These are phyloP conservation scores for Sporothrix variecibatus DNA, from an alignment of 2,329 filamentous ascomycete species.

Conservation along the genomic window DNA sequence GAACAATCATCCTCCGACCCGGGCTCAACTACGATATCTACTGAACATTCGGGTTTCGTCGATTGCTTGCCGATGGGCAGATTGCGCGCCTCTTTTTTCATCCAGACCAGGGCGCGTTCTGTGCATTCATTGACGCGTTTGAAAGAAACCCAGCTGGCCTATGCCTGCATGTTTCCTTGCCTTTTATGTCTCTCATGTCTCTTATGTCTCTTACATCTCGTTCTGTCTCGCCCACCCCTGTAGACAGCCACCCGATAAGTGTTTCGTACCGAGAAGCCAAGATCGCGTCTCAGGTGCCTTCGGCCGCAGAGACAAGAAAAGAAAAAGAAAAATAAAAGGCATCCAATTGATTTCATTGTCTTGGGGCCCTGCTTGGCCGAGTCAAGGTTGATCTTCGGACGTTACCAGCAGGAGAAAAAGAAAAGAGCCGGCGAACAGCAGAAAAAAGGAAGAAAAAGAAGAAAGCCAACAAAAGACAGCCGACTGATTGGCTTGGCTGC, in stretches of 20 bases:
- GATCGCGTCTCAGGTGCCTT: slow-evolving; percentile 1
- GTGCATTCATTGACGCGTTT: background rate
- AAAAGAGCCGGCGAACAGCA: background rate
- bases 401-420: background rate
- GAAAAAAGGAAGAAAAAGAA: background rate
- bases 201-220: background rate
- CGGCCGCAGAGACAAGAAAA: background rate
- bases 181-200: background rate
- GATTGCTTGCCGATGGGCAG: background rate
- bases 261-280: background rate
- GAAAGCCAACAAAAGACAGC: background rate
- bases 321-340: background rate
- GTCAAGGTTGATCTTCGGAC: background rate
- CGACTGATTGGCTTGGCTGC: background rate
- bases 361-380: background rate
- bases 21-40: background rate
- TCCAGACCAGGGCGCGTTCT: slow-evolving; percentile 2
- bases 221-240: slow-evolving; percentile 3
- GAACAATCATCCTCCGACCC: background rate
- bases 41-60: background rate
- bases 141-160: background rate
- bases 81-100: background rate
- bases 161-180: background rate
- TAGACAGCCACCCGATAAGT: slow-evolving; percentile 6
- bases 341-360: background rate